Conservation (phyloP, 2,329 filamentous ascomycete genomes). For the Colletotrichum eleusines region DNA sequence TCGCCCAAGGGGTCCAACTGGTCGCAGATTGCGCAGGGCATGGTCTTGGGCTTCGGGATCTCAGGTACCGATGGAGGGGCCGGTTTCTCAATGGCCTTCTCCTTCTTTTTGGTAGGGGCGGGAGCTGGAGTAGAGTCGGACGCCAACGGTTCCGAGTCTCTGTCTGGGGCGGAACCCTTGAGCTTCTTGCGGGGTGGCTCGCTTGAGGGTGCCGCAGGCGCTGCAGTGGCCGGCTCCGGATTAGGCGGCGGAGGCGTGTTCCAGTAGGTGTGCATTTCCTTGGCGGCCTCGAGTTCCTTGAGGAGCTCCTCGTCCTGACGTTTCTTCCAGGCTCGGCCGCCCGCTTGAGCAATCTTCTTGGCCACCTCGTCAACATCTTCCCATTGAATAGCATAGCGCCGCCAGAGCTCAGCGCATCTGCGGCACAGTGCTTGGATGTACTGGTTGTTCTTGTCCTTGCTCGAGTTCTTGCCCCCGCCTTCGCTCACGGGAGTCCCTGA, state of each 20-base stretch:
- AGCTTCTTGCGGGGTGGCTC: conserved; percentile 76
- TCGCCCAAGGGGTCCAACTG: conserved; percentile 79
- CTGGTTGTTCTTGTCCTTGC: conserved; percentile 82
- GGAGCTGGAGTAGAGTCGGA: conserved; percentile 56
- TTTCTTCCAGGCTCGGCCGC: conserved; percentile 86
- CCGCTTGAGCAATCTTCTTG: conserved; percentile 85
- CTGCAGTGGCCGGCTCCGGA: conserved; percentile 48
- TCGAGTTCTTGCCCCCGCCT: conserved; percentile 70
- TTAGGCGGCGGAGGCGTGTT: conserved; percentile 51
- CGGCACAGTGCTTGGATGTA: conserved; percentile 87
- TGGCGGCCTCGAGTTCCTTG: conserved; percentile 75
- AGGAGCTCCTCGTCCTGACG: conserved; percentile 92
- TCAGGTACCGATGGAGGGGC: conserved; percentile 77
- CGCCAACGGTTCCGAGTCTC: conserved; percentile 60
- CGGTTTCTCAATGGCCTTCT: conserved; percentile 68
- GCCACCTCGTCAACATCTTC: conserved; percentile 92
- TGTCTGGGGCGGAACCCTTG: conserved; percentile 64
- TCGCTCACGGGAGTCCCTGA: conserved; percentile 78
- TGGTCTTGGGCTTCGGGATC: conserved; percentile 79
- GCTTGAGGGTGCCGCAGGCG: conserved; percentile 48
- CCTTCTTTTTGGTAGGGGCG: conserved; percentile 67
- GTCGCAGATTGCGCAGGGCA: conserved; percentile 89
- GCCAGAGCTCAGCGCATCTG: conserved; percentile 92
- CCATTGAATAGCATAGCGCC: conserved; percentile 95
- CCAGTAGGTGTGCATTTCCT: conserved; percentile 68